Base-by-base conservation (phyloP, 495 filamentous ascomycete genomes). In the Durotheca rogersii region DNA sequence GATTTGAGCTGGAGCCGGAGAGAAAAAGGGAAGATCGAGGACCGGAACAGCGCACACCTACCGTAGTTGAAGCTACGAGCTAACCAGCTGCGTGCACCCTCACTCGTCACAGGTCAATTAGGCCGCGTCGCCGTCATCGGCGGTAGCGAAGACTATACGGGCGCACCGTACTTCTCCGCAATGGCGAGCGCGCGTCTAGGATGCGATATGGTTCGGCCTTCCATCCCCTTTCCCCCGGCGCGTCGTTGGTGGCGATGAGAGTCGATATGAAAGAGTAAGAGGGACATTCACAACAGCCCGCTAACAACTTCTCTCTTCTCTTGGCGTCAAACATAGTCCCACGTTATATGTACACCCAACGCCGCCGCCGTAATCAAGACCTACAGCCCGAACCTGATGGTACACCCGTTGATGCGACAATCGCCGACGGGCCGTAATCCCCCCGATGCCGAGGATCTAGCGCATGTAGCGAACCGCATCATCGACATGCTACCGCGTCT, bases 321-420 rank as follows among this genome's bases (percentile, higher is more conserved):
- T 42, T 11, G 36, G 14, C 47, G 52, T 44, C 23, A 47, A 18
- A 11, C 49, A 39, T 61, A 95, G 90, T 93, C 88, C 64, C 94
- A 98, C 73, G 86, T 98, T 46, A 91, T 98, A 67, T 98, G 93
- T 73, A 93, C 95, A 55, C 88, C 86, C 18, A 84, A 81, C 51
- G 94, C 94, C 36, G 87, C 84, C 49, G 76, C 81, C 67, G 92
- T 96, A 34, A 94, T 98, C 64, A 98, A 98, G 76, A 83, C 88
- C 11, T 98, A 97, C 75, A 97, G 94, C 27, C 93, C 93, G 7
- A 96, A 97, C 71, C 74, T 98, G 10, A 97, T 98, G 94, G 94
- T 98, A 10, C 94, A 97, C 66, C 94, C 93, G 2, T 78, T 95
- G 39, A 90, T 98, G 78, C 90, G 91, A 23, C 89, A 90, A 69